phyloP scores from a whole-genome alignment of 1,139 yeast genomes.

The Saccharomyces pastorianus region DNA sequence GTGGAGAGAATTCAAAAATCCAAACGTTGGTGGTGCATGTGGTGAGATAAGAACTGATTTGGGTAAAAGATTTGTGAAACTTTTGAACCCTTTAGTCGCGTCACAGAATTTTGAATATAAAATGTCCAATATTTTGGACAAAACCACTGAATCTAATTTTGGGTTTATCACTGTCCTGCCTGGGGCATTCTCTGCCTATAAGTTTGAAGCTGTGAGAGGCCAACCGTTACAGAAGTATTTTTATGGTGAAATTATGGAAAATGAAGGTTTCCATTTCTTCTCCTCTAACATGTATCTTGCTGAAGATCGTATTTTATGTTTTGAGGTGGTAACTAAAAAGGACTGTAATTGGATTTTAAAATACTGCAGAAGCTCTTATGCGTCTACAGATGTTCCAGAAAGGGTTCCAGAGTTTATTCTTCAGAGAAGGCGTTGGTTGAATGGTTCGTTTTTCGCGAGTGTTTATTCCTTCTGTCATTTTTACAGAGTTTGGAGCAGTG shows the following conservation, averaged over 20 bases:
- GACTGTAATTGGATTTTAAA: constrained; percentile 77
- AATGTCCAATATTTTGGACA: constrained; percentile 83
- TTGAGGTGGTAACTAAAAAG: constrained; percentile 80
- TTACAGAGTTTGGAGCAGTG: constrained; percentile 64
- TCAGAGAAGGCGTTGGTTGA: constrained; percentile 92
- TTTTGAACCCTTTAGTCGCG: constrained; percentile 80
- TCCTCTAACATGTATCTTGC: constrained; percentile 93
- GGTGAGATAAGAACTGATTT: constrained; percentile 89
- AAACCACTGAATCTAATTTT: constrained; percentile 81
- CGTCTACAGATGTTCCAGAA: constrained; percentile 95
- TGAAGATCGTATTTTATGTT: constrained; percentile 89
- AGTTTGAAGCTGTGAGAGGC: constrained; percentile 73
- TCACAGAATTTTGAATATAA: constrained; percentile 91
- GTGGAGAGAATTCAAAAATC: constrained; percentile 84
- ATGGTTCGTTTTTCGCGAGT: constrained; percentile 95
- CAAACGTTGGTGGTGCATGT: constrained; percentile 89
- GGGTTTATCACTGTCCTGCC: constrained; percentile 88
- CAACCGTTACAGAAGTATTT: constrained; percentile 83
- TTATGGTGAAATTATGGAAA: constrained; percentile 76
- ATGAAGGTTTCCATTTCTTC: constrained; percentile 58
- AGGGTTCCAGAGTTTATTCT: constrained; percentile 76
- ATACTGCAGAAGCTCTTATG: constrained; percentile 83
- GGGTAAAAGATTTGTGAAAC: constrained; percentile 59
- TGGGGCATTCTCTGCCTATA: constrained; percentile 87
- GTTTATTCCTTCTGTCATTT: constrained; percentile 72